Conservation (phyloP, 805 yeast genomes). For the Hanseniaspora occidentalis region DNA sequence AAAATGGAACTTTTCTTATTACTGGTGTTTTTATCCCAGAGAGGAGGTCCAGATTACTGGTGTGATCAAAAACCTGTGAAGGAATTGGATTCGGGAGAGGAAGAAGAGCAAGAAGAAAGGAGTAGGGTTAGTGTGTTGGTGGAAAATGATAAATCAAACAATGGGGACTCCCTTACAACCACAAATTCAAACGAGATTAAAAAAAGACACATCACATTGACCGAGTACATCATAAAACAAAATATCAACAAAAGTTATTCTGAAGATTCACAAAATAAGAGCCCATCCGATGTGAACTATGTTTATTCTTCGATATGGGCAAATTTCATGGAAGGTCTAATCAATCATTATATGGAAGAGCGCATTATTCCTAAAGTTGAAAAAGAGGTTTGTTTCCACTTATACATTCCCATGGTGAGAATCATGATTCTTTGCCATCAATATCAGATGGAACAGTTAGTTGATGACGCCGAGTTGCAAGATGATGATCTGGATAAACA, state of each 20-base stretch:
- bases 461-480: neutral
- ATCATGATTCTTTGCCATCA: slow-evolving; percentile 24
- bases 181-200: neutral
- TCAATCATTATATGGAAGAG: slow-evolving; percentile 25
- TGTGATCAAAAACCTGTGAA: slow-evolving; percentile 13
- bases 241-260: slow-evolving; percentile 17
- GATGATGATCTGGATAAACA: neutral
- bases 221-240: slow-evolving; percentile 22
- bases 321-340: slow-evolving; percentile 27
- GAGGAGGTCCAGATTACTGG: slow-evolving; percentile 27
- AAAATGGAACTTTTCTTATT: slow-evolving; percentile 21
- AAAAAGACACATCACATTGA: slow-evolving; percentile 15
- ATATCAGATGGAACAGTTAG: slow-evolving; percentile 10
- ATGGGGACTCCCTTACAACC: too few relatives aligned
- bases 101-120: neutral
- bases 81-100: neutral
- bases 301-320: slow-evolving; percentile 28
- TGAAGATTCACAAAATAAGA: neutral
- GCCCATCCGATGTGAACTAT: slow-evolving; percentile 11
- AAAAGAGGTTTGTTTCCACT: slow-evolving; percentile 25
- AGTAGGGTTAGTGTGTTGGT: neutral
- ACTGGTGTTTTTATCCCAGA: slow-evolving; percentile 20
- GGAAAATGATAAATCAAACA: too few relatives aligned
- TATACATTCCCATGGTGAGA: slow-evolving; percentile 27
- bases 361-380: slow-evolving; percentile 25